Evolutionary conservation across 2,329 filamentous ascomycete species (phyloP).

Genomic region (Trichoderma polysporum): DNA sequence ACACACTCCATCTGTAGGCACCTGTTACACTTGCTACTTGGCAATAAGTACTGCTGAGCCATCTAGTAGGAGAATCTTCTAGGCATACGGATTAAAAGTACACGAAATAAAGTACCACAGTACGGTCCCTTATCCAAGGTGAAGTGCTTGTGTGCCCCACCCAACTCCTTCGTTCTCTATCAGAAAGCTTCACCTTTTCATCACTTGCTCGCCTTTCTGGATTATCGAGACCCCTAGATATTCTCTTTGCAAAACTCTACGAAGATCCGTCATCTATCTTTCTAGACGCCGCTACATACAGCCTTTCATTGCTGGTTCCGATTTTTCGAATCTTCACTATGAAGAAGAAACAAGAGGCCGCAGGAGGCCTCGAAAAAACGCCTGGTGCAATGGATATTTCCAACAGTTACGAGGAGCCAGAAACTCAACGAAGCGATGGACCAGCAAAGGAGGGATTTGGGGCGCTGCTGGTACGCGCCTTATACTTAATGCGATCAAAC

Average conservation of each 20-base stretch:
- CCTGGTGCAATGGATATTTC: background rate
- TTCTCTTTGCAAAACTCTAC: background rate
- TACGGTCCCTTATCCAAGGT: too few relatives aligned
- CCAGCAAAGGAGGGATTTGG: background rate
- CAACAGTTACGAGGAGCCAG: background rate
- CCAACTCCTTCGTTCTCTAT: background rate
- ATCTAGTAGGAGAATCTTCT: too few relatives aligned
- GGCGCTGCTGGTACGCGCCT: background rate
- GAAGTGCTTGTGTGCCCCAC: background rate
- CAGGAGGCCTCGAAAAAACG: background rate
- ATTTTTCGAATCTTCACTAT: background rate
- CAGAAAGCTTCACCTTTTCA: background rate
- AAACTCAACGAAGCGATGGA: background rate
- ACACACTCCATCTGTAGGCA: background rate
- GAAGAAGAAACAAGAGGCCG: background rate
- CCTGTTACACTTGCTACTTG: background rate
- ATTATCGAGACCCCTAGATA: background rate
- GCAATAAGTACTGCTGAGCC: background rate
- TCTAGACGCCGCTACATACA: background rate
- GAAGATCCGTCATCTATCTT: background rate
- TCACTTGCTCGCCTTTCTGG: background rate
- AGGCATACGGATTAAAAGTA: background rate
- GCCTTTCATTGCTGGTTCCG: background rate
- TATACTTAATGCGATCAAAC: too few relatives aligned
- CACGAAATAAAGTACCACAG: background rate